These are phyloP conservation scores for Alloascoidea hylecoeti DNA, from an alignment of 805 yeast genomes.

Conservation along the genomic window DNA sequence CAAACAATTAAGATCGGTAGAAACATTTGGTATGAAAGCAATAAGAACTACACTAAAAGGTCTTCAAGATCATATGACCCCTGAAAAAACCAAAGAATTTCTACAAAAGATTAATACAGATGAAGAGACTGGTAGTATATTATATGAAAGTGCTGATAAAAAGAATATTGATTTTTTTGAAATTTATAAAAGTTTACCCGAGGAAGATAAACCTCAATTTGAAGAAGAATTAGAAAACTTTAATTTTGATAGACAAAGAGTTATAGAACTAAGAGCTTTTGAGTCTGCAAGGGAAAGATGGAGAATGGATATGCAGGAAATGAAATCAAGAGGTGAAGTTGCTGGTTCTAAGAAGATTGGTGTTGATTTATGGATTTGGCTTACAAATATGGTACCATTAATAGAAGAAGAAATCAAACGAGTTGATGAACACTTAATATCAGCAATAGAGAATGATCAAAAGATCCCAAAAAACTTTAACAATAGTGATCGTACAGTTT, in stretches of 20 bases:
- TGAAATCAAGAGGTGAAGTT: conserved; percentile 39
- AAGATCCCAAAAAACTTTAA: conserved; percentile 9
- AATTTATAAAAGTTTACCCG: conserved; percentile 38
- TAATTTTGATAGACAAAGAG: conserved; percentile 64
- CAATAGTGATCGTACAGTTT: conserved; percentile 25
- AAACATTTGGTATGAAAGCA: conserved; percentile 63
- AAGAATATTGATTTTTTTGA: conserved; percentile 53
- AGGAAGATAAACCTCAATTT: conserved; percentile 32
- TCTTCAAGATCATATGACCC: conserved; percentile 17
- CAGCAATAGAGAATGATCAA: conserved; percentile 12
- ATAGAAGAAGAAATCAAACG: conserved; percentile 50
- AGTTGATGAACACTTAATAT: conserved; percentile 28
- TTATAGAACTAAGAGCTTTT: conserved; percentile 63
- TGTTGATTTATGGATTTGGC: conserved; percentile 77
- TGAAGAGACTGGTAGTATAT: conserved; percentile 22
- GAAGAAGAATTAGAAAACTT: conserved; percentile 53
- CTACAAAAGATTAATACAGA: conserved; percentile 15
- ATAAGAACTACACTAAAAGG: conserved; percentile 64
- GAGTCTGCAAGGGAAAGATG: conserved; percentile 84
- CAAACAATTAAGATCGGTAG: conserved; percentile 53
- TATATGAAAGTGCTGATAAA: too few relatives aligned
- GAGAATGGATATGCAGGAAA: conserved; percentile 68
- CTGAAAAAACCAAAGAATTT: conserved; percentile 12
- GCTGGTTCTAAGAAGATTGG: conserved; percentile 45
- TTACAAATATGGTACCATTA: conserved; percentile 53